phyloP scores from a whole-genome alignment of 2,329 filamentous ascomycete genomes.

The Mycogone perniciosa region DNA sequence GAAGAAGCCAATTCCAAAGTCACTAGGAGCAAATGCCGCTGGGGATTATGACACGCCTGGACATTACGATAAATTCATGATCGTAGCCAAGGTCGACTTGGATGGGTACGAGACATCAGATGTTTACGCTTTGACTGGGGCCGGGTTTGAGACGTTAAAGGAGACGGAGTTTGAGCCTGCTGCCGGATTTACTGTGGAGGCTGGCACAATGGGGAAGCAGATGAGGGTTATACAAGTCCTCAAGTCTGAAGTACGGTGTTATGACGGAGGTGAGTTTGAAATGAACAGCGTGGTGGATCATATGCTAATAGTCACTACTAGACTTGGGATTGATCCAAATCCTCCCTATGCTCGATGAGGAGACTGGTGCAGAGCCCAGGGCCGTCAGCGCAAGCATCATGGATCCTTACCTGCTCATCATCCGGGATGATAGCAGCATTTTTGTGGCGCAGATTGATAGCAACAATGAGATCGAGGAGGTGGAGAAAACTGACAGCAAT shows the following conservation, averaged over 20 bases:
- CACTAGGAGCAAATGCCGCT: conserved; percentile 42
- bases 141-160: conserved; percentile 66
- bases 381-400: conserved; percentile 76
- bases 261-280: conserved; percentile 68
- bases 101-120: conserved; percentile 70
- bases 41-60: conserved; percentile 53
- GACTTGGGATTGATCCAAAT: conserved; percentile 88
- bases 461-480: conserved; percentile 77
- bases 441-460: conserved; percentile 70
- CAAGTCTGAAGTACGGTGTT: conserved; percentile 79
- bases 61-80: conserved; percentile 72
- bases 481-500: conserved; percentile 56
- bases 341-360: conserved; percentile 85
- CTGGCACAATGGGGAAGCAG: conserved; percentile 73
- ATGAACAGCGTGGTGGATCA: background rate
- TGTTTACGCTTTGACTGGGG: conserved; percentile 68
- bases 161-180: conserved; percentile 89
- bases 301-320: conserved; percentile 25
- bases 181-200: conserved; percentile 79
- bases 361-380: conserved; percentile 72
- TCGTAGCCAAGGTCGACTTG: conserved; percentile 66
- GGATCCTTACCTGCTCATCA: conserved; percentile 77
- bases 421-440: conserved; percentile 77
- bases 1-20: conserved; percentile 60
- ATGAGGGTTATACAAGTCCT: conserved; percentile 82